These are phyloP conservation scores for Hymenoscyphus fructigenus DNA, from an alignment of 2,329 filamentous ascomycete species.

Conservation along the genomic window DNA sequence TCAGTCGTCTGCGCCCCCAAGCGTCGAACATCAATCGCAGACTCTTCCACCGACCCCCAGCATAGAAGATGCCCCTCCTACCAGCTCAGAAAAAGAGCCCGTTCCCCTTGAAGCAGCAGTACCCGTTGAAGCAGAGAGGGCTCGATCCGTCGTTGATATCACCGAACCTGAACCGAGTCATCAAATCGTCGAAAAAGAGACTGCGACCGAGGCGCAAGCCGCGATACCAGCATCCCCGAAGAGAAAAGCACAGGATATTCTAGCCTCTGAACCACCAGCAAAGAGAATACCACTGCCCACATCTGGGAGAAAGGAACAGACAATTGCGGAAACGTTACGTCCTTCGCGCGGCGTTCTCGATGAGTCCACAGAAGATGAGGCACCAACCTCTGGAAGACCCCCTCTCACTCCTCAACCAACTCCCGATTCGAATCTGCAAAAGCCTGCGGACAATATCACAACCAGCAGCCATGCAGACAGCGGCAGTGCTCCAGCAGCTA, in stretches of 20 bases:
- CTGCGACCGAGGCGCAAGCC: neutral
- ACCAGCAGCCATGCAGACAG: neutral
- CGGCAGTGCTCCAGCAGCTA: neutral
- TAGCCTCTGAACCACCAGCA: neutral
- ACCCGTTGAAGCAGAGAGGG: neutral
- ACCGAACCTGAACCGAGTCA: neutral
- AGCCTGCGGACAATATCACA: neutral
- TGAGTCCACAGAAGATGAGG: neutral
- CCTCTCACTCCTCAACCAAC: neutral
- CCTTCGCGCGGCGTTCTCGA: neutral
- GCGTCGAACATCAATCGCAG: slow-evolving; percentile 40
- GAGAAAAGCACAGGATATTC: slow-evolving; percentile 17
- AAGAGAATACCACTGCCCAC: slow-evolving; percentile 1
- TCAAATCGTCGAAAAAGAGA: neutral
- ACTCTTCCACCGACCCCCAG: slow-evolving; percentile 23
- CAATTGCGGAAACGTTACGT: neutral
- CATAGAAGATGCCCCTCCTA: neutral
- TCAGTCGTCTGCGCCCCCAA: slow-evolving; percentile 41
- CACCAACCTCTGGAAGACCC: neutral
- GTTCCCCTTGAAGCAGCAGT: neutral
- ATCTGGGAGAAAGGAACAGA: neutral
- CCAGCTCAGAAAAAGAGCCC: neutral
- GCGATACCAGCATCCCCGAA: slow-evolving; percentile 13
- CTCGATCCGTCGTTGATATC: neutral
- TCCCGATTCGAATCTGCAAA: neutral